These are phyloP conservation scores for Suillus subalutaceus DNA, from an alignment of 768 basidiomycete genomes.

Conservation along the genomic window DNA sequence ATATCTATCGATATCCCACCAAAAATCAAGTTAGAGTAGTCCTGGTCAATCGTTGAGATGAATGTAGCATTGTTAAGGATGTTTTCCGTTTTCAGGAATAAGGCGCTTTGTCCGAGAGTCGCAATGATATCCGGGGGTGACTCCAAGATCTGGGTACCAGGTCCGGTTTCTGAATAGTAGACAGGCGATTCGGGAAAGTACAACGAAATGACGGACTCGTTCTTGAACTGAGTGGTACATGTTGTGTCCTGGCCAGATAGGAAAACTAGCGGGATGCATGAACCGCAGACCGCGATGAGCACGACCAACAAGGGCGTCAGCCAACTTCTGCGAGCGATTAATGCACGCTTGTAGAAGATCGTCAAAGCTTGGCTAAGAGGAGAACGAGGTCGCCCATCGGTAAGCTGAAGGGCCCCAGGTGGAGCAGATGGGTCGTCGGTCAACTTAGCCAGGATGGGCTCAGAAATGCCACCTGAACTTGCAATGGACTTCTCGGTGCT, in stretches of 20 bases:
- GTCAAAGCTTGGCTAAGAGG: conserved; percentile 69
- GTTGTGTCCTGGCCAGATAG: conserved; percentile 52
- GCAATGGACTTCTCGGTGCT: conserved; percentile 27
- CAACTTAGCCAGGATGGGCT: conserved; percentile 7
- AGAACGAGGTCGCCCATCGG: conserved; percentile 54
- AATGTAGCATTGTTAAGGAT: conserved; percentile 65
- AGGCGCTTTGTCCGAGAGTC: conserved; percentile 47
- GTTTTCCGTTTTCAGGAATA: conserved; percentile 39
- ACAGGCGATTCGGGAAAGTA: conserved; percentile 57
- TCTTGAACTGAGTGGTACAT: conserved; percentile 47
- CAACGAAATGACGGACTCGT: conserved; percentile 45
- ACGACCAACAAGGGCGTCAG: conserved; percentile 60
- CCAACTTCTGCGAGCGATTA: conserved; percentile 71
- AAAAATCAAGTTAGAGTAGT: conserved; percentile 57
- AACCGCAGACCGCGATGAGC: conserved; percentile 58
- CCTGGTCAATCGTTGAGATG: conserved; percentile 49
- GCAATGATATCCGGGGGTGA: conserved; percentile 57
- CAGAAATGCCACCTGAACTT: conserved; percentile 10
- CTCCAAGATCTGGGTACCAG: conserved; percentile 43
- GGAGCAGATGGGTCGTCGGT: conserved; percentile 10
- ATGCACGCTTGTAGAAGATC: conserved; percentile 70
- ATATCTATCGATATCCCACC: conserved; percentile 72
- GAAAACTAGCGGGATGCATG: conserved; percentile 71
- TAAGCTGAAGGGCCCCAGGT: conserved; percentile 39
- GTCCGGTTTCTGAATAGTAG: conserved; percentile 31